A percentile compares a stretch with the other conserved stretches of the same genome.
Evolutionary conservation across 352 stramenopile genomes (phyloP).

Genomic region (Globisporangium mamillatum): DNA sequence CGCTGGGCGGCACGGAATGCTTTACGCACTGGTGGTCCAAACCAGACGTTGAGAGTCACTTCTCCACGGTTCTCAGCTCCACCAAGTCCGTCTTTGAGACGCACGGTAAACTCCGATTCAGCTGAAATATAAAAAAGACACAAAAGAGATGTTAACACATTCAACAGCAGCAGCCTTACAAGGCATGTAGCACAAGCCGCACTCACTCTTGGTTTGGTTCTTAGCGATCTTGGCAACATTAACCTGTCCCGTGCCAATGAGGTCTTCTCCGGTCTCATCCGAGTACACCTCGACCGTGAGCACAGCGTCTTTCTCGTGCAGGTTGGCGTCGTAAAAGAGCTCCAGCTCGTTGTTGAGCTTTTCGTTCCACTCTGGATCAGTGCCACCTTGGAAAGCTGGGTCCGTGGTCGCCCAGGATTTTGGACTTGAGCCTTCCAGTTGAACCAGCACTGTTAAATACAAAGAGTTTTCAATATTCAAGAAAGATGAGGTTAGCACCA

Average conservation of each 20-base stretch:
- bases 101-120: conserved; percentile 39
- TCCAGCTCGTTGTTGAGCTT: conserved; percentile 77
- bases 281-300: conserved; percentile 73
- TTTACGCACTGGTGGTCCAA: conserved; percentile 71
- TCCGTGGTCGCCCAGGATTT: conserved; percentile 66
- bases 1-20: conserved; percentile 74
- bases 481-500: not conserved
- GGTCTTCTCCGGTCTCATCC: conserved; percentile 65
- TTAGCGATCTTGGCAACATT: conserved; percentile 44
- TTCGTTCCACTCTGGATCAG: conserved; percentile 65
- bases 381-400: conserved; percentile 56
- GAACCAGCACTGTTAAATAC: conserved; percentile 49
- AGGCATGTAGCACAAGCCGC: not conserved
- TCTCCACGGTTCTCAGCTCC: conserved; percentile 51
- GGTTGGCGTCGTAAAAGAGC: conserved; percentile 68
- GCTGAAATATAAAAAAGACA: conserved; percentile 4
- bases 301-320: conserved; percentile 40
- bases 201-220: conserved; percentile 29
- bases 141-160: not conserved
- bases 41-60: conserved; percentile 66
- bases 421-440: conserved; percentile 60
- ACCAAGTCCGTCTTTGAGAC: conserved; percentile 44
- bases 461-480: not conserved
- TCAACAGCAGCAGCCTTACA: not conserved
- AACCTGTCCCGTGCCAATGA: conserved; percentile 70